Percentiles rank a stretch among this genome's conserved stretches.
These are phyloP conservation scores for Candida bentonensis DNA, from an alignment of 805 yeast species.

Conservation along the genomic window DNA sequence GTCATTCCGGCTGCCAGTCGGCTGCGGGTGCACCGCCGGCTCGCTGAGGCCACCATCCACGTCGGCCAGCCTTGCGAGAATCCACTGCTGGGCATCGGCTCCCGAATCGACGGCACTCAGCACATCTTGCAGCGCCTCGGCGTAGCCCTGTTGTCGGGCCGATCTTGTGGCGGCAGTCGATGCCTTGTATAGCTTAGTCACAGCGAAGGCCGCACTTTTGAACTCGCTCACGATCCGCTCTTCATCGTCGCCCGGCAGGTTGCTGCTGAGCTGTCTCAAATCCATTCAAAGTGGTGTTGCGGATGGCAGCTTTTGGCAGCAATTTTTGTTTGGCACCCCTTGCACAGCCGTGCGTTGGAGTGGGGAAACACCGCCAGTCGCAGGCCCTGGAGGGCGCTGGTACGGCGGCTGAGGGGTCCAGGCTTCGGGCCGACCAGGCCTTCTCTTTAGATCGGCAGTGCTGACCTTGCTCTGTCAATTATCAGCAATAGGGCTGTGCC, in stretches of 20 bases:
- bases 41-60: background rate
- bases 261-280: background rate
- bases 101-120: constrained; percentile 6
- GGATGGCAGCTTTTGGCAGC: background rate
- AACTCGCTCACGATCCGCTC: constrained; percentile 12
- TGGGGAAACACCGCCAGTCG: no score
- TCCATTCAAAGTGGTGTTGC: background rate
- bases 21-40: no score
- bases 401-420: no score
- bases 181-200: constrained; percentile 17
- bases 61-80: constrained; percentile 4
- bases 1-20: no score
- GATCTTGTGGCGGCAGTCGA: constrained; percentile 10
- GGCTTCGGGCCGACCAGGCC: no score
- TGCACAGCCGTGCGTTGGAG: no score
- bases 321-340: background rate
- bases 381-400: no score
- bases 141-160: constrained; percentile 12
- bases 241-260: constrained; percentile 8
- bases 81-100: constrained; percentile 13
- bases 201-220: constrained; percentile 16
- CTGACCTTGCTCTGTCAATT: no score
- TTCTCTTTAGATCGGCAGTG: no score
- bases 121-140: constrained; percentile 13
- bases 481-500: no score